Evolutionary conservation across 352 stramenopile species (phyloP).

Genomic region (Pythium aquatile): DNA sequence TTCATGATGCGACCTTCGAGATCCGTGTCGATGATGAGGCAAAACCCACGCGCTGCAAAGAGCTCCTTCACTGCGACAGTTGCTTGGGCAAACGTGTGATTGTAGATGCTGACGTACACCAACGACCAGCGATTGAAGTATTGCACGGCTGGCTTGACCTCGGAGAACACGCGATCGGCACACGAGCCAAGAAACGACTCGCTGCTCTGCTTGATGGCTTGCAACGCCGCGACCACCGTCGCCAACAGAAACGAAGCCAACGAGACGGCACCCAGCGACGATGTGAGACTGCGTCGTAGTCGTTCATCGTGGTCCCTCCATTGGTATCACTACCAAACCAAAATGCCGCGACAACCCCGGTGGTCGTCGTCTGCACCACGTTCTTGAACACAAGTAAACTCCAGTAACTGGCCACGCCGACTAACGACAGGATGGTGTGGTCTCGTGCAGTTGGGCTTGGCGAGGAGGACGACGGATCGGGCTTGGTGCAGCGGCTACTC

Average conservation of each 20-base stretch:
- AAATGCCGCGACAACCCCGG: background rate
- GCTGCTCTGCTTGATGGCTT: background rate
- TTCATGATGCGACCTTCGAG: background rate
- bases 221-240: background rate
- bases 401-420: background rate
- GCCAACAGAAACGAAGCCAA: background rate
- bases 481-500: too few species aligned
- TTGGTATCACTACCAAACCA: background rate
- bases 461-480: too few species aligned
- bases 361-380: background rate
- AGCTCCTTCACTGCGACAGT: background rate
- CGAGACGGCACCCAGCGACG: background rate
- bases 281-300: background rate
- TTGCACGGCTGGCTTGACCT: background rate
- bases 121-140: background rate
- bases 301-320: background rate
- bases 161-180: background rate
- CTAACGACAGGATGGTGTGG: background rate
- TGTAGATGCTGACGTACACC: background rate
- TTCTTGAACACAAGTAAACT: background rate
- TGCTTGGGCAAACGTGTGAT: background rate
- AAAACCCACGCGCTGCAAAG: background rate
- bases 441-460: background rate
- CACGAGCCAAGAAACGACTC: background rate
- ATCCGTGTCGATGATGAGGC: background rate